Percentiles rank a stretch among this genome's conserved stretches.
phyloP scores from a whole-genome alignment of 441 rosid species.

The Corymbia calophylla region DNA sequence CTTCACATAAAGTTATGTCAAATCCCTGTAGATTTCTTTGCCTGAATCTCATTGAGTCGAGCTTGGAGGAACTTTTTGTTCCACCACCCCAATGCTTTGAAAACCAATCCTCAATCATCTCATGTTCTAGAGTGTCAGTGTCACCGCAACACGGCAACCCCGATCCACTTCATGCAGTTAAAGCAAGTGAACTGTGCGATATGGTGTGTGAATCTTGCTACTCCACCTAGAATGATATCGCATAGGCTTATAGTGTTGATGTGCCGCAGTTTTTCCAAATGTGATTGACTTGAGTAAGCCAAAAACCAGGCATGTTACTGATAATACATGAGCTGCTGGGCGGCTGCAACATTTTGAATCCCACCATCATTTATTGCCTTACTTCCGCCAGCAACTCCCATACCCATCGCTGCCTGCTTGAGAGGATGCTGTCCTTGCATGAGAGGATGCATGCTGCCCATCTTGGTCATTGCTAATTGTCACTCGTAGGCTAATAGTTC shows the following conservation, averaged over 20 bases:
- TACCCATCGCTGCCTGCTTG: constrained; percentile 79
- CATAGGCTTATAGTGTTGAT: rapidly evolving
- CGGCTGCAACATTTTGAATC: constrained; percentile 72
- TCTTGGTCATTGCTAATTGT: constrained; percentile 74
- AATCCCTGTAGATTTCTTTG: not conserved
- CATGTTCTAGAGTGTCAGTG: rapidly evolving
- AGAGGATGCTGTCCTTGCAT: constrained; percentile 85
- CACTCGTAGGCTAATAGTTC: constrained; percentile 74
- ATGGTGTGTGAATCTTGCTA: rapidly evolving
- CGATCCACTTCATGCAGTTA: too few species aligned
- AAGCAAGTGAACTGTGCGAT: rapidly evolving
- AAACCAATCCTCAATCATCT: not conserved
- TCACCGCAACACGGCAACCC: rapidly evolving
- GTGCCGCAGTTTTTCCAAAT: rapidly evolving
- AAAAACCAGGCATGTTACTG: constrained; percentile 19
- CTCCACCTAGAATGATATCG: rapidly evolving
- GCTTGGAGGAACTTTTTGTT: not conserved
- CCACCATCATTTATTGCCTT: constrained; percentile 91
- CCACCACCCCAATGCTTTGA: not conserved
- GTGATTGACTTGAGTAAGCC: not conserved
- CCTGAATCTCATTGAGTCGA: rapidly evolving
- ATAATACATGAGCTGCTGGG: constrained; percentile 93
- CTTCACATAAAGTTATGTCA: not conserved
- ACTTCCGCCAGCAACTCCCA: constrained; percentile 76
- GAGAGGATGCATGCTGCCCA: constrained; percentile 65